Evolutionary conservation across 768 basidiomycete species (phyloP), one percentile per base, ranked within the genome.

Genomic region (Lentinus tigrinus): DNA sequence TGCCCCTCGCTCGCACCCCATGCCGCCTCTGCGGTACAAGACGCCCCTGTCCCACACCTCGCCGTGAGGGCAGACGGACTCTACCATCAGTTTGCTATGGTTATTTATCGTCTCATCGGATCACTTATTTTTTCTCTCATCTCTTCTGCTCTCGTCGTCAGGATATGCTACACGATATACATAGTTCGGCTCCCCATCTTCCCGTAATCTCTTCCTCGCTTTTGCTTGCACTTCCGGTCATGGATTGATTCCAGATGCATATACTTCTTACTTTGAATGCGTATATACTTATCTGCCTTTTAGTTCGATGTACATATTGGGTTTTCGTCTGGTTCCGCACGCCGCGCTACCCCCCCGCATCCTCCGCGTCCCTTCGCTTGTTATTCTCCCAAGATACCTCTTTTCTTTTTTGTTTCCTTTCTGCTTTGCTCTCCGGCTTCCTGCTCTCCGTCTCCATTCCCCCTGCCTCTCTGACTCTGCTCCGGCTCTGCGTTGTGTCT

Each of bases 241-340:
- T 54, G 60, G 55, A 61, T 57, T 61, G 60, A 61, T 55, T 46
- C 56, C 50, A 55, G 54, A 48, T 62, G 52, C 69, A 70, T 64
- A 67, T 70, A 61, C 50, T 62, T 55, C 54, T 59, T n/a, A n/a
- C 51, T 56, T 57, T 43, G 47, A 24, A 56, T 57, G 43, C 47
- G 54, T 58, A 66, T 66, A 70, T 70, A 70, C 73, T 71, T 73
- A 69, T 69, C 64, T 64, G 57, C 68, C 74, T 63, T 66, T 63
- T 67, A 53, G 47, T 52, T 46, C 54, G n/a, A 31, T 56, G 60
- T 52, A 61, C 60, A 61, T 61, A 48, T 61, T 53, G 54, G 60
- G 60, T 53, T 52, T 43, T 40, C 51, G n/a, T n/a, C n/a, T 52
- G 56, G 60, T 52, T 52, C 52, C 55, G 60, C 60, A 57, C 55